phyloP scores from a whole-genome alignment of 495 filamentous ascomycete species.

The Letharia lupina region DNA sequence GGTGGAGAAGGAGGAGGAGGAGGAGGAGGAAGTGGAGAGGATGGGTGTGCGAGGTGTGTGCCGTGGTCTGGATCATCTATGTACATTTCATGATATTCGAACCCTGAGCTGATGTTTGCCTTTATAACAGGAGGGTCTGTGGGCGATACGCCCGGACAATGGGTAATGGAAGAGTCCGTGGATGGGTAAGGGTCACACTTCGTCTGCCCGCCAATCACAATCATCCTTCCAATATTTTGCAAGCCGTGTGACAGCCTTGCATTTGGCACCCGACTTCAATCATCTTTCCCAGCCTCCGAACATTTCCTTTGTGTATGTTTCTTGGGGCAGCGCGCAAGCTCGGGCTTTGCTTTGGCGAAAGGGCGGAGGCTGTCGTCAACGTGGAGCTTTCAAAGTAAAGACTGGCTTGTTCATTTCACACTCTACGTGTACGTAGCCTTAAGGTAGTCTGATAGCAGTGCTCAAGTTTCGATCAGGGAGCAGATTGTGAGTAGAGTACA shows the following conservation, averaged over 20 bases:
- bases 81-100: slow-evolving; percentile 20
- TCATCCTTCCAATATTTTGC: slow-evolving; percentile 41
- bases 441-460: no score
- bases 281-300: slow-evolving; percentile 24
- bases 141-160: not conserved
- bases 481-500: no score
- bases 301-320: slow-evolving; percentile 8
- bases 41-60: not conserved
- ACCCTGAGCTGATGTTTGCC: slow-evolving; percentile 21
- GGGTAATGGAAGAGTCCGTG: not conserved
- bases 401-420: slow-evolving; percentile 21
- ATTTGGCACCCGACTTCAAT: slow-evolving; percentile 40
- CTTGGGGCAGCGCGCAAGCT: slow-evolving; percentile 23
- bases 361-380: slow-evolving; percentile 22
- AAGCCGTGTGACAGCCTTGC: slow-evolving; percentile 44
- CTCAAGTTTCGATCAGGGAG: no score
- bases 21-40: slow-evolving; percentile 20
- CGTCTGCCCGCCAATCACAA: slow-evolving; percentile 35
- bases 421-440: not conserved
- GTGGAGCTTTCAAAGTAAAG: slow-evolving; percentile 18
- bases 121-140: not conserved
- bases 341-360: slow-evolving; percentile 23
- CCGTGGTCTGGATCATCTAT: slow-evolving; percentile 21
- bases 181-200: slow-evolving; percentile 4
- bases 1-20: slow-evolving; percentile 20